Evolutionary conservation across 495 filamentous ascomycete genomes (phyloP).

Genomic region (Penicillium egyptiacum): DNA sequence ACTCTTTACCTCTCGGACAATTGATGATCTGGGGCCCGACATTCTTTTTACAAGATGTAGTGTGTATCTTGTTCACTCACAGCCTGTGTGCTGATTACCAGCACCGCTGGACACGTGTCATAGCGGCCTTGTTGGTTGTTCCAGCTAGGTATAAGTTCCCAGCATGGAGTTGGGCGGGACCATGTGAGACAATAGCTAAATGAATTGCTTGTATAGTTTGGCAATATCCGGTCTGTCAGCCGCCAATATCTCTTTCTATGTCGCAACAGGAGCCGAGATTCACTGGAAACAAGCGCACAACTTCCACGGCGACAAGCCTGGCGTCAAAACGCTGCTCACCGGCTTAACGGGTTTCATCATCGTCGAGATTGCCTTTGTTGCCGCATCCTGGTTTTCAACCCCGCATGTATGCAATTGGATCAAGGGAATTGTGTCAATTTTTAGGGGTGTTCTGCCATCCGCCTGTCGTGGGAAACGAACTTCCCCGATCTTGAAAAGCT

Average conservation of each 20-base stretch:
- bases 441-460: not conserved
- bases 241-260: slow-evolving; percentile 35
- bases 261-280: slow-evolving; percentile 32
- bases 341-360: slow-evolving; percentile 27
- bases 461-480: not conserved
- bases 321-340: slow-evolving; percentile 27
- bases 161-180: not conserved
- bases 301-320: slow-evolving; percentile 30
- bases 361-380: slow-evolving; percentile 23
- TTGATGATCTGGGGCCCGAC: slow-evolving; percentile 43
- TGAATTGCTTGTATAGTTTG: slow-evolving; percentile 15
- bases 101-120: slow-evolving; percentile 25
- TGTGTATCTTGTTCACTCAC: slow-evolving; percentile 29
- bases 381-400: slow-evolving; percentile 18
- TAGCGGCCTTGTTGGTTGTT: slow-evolving; percentile 24
- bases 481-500: slow-evolving; percentile 5
- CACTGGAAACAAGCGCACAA: slow-evolving; percentile 34
- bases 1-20: slow-evolving; percentile 31
- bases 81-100: slow-evolving; percentile 26
- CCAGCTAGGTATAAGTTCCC: slow-evolving; percentile 27
- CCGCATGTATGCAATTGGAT: slow-evolving; percentile 21
- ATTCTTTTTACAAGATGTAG: slow-evolving; percentile 42
- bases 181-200: not conserved
- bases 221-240: slow-evolving; percentile 26
- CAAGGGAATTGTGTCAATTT: slow-evolving; percentile 1